Base-by-base conservation (phyloP, 129 eudicot species). In the Sambucus nigra region DNA sequence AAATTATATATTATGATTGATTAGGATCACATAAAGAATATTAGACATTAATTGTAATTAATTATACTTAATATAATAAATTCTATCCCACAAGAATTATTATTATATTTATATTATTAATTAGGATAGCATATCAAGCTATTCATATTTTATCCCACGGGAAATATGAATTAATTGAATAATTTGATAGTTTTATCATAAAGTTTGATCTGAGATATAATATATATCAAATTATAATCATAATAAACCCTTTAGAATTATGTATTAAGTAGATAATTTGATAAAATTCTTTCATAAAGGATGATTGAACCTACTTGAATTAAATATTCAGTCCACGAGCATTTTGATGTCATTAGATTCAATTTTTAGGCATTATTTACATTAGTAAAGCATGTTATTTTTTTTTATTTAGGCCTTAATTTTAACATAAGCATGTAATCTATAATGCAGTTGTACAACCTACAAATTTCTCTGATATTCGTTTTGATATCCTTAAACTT, bases 281-380 rank as follows among this genome's bases (percentile, higher is more conserved):
- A 41, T 41, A n/a, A 16, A n/a, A n/a, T 41, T 10, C 14, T 41
- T 8, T 41, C 47, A 41, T 41, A 41, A 41, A 41, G 47, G n/a
- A 16, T 14, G 17, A 14, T 3, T 45, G 50, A 17, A 45, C 9
- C 50, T 45, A 45, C 15, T 45, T 45, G 50, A 45, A 45, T 45
- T 45, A 45, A 7, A 45, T n/a, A n/a, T n/a, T n/a, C n/a, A n/a
- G 50, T 20, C 50, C 50, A 45, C 50, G 20, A 9, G 50, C 50
- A 45, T 14, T 45, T 45, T 45, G 15, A 45, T 45, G 50, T 45
- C 50, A 45, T 20, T n/a, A 17, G 22, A 9, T 17, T 45, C 20
- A 14, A 29, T 3, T 45, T 9, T 45, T 45, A 14, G 7, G 50
- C 50, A 45, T 45, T 19, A 6, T 45, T 45, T 45, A 45, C 50